Percentiles rank a stretch among this genome's conserved stretches.
Conservation (phyloP, 2,329 filamentous ascomycete species). For the Talaromyces verruculosus region DNA sequence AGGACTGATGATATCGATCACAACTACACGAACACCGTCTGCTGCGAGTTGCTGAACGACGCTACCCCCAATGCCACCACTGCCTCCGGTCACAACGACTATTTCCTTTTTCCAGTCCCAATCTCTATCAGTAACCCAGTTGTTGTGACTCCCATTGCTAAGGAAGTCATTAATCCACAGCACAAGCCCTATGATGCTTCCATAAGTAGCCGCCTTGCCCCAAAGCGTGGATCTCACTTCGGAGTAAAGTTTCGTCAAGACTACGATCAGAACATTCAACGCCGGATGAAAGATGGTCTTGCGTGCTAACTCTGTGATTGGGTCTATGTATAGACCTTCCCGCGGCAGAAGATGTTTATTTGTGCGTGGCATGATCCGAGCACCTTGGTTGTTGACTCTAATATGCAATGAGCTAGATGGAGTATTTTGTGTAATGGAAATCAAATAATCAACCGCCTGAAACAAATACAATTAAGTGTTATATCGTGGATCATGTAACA, state of each 20-base stretch:
- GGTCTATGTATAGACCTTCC: conserved; percentile 29
- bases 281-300: conserved; percentile 23
- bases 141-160: conserved; percentile 24
- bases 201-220: background rate
- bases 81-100: conserved; percentile 49
- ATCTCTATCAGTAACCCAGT: conserved; percentile 26
- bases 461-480: too few species aligned
- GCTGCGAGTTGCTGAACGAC: conserved; percentile 35
- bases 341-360: conserved; percentile 19
- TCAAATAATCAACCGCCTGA: background rate
- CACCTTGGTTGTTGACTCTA: background rate
- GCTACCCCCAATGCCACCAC: conserved; percentile 45
- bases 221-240: background rate
- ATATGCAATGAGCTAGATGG: background rate
- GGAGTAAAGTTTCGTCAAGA: background rate
- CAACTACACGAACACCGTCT: conserved; percentile 35
- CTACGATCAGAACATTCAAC: background rate
- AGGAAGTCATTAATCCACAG: conserved; percentile 25
- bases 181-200: background rate
- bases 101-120: conserved; percentile 46
- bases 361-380: too few species aligned
- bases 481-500: too few species aligned
- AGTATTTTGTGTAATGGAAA: background rate
- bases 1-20: conserved; percentile 37
- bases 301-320: conserved; percentile 20